Evolutionary conservation across 1,284 basidiomycete genomes (phyloP), one percentile per base, ranked within the genome.

Genomic region (Rugosomyces carneus): DNA sequence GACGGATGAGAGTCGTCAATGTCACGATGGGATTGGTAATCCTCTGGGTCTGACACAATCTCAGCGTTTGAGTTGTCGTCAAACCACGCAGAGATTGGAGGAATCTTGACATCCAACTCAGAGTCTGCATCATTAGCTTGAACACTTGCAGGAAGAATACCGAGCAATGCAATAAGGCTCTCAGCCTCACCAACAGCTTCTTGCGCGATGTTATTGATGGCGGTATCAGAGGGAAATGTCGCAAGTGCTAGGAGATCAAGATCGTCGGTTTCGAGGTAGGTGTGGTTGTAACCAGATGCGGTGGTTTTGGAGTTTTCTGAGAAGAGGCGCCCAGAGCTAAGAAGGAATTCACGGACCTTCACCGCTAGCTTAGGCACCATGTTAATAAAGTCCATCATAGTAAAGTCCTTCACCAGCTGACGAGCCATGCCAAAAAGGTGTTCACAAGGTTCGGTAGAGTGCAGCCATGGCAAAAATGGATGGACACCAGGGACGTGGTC

Each of bases 321-420:
- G 39, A 1, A 11, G n/a, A 10, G 19, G 31, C 1, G n/a, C 9
- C 8, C 10, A 26, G 16, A 55, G 46, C n/a, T n/a, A n/a, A 11
- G 52, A 37, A 10, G 53, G 53, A 26, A 10, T 8, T 54, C 48
- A 3, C 50, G 45, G 0, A 60, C 13, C 16, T 45, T 45, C 2
- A 61, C 37, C 4, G 27, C 38, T 9, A 62, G 48, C 31, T 66
- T 66, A 0, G 63, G 62, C 0, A 63, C 41, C 52, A 69, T 61
- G 19, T 62, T 54, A 7, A 59, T n/a, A 34, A 67, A 60, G 49
- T 71, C 61, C 1, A 59, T 54, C 31, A 58, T 39, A 0, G 65
- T 65, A 53, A 71, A 70, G 45, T 70, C 68, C 10, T 57, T 57
- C 21, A 65, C 42, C 1, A 68, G 48, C 40, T 63, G 53, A 0